phyloP scores from a whole-genome alignment of 768 basidiomycete genomes.

The Russula dissimulans region DNA sequence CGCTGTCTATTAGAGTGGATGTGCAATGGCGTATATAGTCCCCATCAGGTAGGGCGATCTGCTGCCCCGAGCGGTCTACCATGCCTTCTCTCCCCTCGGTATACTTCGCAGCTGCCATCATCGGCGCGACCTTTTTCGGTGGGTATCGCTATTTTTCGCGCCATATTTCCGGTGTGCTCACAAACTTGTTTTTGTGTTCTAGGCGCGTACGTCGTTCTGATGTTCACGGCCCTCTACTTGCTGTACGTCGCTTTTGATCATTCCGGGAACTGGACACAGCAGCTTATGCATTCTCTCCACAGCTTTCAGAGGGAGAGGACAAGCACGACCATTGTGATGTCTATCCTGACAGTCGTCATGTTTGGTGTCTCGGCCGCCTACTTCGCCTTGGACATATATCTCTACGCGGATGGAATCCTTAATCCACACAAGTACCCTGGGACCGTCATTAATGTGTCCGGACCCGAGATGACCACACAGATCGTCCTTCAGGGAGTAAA shows the following conservation, averaged over 20 bases:
- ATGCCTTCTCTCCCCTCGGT: constrained; percentile 2
- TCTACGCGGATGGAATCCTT: constrained; percentile 1
- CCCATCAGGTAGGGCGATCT: too few species aligned
- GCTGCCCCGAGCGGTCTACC: not conserved
- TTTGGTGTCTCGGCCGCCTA: constrained; percentile 5
- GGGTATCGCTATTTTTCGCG: not conserved
- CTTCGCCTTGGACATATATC: constrained; percentile 4
- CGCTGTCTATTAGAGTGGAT: not conserved
- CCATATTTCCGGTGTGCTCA: not conserved
- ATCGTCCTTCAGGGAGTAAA: constrained; percentile 3
- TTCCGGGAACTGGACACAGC: not conserved
- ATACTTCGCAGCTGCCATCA: not conserved
- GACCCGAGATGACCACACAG: not conserved
- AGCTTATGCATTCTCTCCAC: not conserved
- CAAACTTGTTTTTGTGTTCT: not conserved
- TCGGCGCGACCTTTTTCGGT: constrained; percentile 4
- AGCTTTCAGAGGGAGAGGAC: constrained; percentile 9
- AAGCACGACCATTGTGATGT: not conserved
- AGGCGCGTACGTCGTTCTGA: constrained; percentile 8
- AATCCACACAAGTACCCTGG: not conserved
- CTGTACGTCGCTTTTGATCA: constrained; percentile 1
- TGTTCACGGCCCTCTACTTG: constrained; percentile 2
- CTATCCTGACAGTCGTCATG: constrained; percentile 8
- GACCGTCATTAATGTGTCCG: not conserved
- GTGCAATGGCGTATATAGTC: not conserved